These are phyloP conservation scores for Reutealis trisperma DNA, from an alignment of 345 rosid genomes.

Conservation along the genomic window DNA sequence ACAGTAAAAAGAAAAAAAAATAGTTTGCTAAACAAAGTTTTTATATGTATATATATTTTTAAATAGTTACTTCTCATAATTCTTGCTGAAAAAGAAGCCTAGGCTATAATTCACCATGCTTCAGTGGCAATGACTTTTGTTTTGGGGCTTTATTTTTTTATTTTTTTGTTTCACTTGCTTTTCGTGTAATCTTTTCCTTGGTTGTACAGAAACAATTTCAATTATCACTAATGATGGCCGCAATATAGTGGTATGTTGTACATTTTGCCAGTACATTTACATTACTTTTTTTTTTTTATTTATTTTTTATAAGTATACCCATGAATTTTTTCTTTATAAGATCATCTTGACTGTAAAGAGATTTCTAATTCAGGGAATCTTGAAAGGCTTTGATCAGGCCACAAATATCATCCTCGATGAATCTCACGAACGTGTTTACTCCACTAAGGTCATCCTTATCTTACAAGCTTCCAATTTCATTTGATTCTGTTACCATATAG, in stretches of 20 bases:
- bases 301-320: not conserved
- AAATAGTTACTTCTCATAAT: not conserved
- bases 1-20: too few relatives aligned
- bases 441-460: constrained; percentile 57
- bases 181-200: not conserved
- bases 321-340: not conserved
- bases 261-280: not conserved
- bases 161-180: not conserved
- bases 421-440: constrained; percentile 86
- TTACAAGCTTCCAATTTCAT: too few relatives aligned
- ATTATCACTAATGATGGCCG: constrained; percentile 89
- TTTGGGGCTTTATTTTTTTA: not conserved
- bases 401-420: constrained; percentile 86
- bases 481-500: not conserved
- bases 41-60: too few relatives aligned
- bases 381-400: constrained; percentile 91
- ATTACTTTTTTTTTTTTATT: too few relatives aligned
- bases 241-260: constrained; percentile 70
- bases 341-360: not conserved
- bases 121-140: not conserved
- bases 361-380: constrained; percentile 49
- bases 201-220: constrained; percentile 60
- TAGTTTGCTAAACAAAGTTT: too few relatives aligned
- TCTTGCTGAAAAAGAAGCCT: not conserved
- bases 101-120: not conserved